phyloP scores from a whole-genome alignment of 208 protist species.

The Wallacemonas rigidus region DNA sequence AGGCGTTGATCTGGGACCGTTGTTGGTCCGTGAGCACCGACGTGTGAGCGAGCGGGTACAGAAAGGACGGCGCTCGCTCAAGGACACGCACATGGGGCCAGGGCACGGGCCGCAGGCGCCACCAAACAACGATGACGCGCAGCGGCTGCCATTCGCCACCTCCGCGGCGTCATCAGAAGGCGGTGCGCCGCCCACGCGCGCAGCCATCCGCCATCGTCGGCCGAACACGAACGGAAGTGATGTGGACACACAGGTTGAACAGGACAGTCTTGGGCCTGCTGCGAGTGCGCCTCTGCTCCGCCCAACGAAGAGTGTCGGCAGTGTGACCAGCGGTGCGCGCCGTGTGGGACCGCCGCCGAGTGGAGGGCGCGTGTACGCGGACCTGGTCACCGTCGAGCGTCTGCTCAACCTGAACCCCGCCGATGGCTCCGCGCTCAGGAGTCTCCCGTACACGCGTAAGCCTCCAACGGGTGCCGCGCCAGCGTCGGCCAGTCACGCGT shows the following conservation, averaged over 20 bases:
- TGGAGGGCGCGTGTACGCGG: constrained; percentile 9
- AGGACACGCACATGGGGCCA: constrained; percentile 15
- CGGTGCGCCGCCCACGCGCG: neutral
- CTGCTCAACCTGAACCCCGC: constrained; percentile 37
- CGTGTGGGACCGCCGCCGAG: neutral
- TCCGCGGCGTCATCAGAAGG: neutral
- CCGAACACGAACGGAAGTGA: neutral
- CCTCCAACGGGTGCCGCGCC: neutral
- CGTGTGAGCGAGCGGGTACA: neutral
- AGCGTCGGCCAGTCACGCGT: neutral
- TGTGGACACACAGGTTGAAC: neutral
- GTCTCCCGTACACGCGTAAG: constrained; percentile 24
- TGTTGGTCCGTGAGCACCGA: constrained; percentile 14
- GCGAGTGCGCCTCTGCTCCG: constrained; percentile 8
- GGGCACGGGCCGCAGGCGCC: neutral
- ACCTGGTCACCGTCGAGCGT: constrained; percentile 21
- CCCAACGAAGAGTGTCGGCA: neutral
- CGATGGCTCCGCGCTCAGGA: constrained; percentile 34
- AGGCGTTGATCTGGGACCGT: constrained; percentile 21
- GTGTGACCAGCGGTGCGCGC: neutral
- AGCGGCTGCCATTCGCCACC: neutral
- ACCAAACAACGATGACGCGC: neutral
- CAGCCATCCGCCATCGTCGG: neutral
- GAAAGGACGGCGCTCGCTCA: constrained; percentile 2
- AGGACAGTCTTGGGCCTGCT: constrained; percentile 5